Conservation (phyloP, 2,329 filamentous ascomycete species). For the Ascochyta viciae-villosae region DNA sequence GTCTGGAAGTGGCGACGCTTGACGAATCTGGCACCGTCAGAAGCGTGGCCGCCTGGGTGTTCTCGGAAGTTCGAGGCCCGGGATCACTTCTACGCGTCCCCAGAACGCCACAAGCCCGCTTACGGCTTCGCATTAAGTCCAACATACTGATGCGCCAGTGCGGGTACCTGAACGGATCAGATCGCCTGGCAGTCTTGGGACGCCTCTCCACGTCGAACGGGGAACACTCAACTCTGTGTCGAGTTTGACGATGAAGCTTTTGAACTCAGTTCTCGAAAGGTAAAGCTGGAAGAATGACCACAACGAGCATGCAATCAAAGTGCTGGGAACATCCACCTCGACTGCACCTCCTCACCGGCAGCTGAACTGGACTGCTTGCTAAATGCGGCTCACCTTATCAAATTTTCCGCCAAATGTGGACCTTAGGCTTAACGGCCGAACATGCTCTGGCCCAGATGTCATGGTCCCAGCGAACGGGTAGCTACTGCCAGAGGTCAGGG, state of each 20-base stretch:
- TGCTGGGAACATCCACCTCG: not conserved
- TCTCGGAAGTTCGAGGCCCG: conserved; percentile 5
- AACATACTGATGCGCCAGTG: conserved; percentile 2
- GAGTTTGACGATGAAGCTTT: not conserved
- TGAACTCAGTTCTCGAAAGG: not conserved
- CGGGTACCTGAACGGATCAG: conserved; percentile 12
- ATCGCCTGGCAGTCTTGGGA: not conserved
- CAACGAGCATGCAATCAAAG: not conserved
- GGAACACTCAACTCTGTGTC: not conserved
- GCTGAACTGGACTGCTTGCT: not conserved
- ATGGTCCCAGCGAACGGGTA: not conserved
- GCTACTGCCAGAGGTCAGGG: conserved; percentile 7
- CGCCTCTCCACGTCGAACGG: not conserved
- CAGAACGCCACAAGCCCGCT: conserved; percentile 14
- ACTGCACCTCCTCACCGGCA: not conserved
- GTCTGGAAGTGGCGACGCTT: conserved; percentile 6
- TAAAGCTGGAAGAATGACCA: not conserved
- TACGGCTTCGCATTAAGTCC: conserved; percentile 3
- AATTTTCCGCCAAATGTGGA: conserved; percentile 6
- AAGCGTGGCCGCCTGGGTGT: conserved; percentile 4
- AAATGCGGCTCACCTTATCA: conserved; percentile 2
- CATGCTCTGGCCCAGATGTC: conserved; percentile 4
- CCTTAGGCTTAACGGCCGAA: conserved; percentile 1
- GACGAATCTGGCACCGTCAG: conserved; percentile 9
- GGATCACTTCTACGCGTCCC: conserved; percentile 8